Base-by-base conservation (phyloP, 2,329 filamentous ascomycete genomes). In the Tolypocladium cylindrosporum region DNA sequence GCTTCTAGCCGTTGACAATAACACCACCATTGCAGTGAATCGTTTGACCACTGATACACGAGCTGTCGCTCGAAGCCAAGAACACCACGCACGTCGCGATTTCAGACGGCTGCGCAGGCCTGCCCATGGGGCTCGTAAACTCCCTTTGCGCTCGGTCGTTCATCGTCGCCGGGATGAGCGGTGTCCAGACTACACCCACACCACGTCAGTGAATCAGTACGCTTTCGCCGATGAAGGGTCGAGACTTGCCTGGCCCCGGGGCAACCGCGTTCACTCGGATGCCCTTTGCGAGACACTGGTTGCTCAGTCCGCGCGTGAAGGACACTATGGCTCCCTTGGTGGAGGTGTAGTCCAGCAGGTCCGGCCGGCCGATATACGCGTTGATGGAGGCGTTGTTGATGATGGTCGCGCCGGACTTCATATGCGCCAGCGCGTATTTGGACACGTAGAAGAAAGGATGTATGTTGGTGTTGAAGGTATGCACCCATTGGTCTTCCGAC, bases 311-410 rank as follows among this genome's bases (percentile, higher is more conserved):
- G 41, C 89, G 85, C 0, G 89, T 93, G 73, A 94, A 94, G 3
- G 89, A 82, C 4, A 93, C 74, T 63, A 94, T 87, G 57, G 88
- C 89, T 41, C 89, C 89, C 70, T 90, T 90, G 34, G 87, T 90
- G 1, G 86, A 85, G 0, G 89, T 91, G 75, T 94, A 93, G 72
- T 94, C 89, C 54, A 94, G 81, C 2, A 93, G 79, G 65, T 93
- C 89, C 0, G 87, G 86, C 1, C 89, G 87, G 43, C 90, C 90
- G 59, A 91, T 82, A 73, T 93, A 94, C 34, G 86, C 88, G 70
- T 93, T 93, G 69, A 94, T 86, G 39, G 88, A 91, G 51, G 89
- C 86, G 69, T 90, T 91, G 76, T 93, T 94, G 70, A 95, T 91
- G 34, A 34, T 34, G 5, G 84, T 85, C 58, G 84, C 80, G 41